These are phyloP conservation scores for Astrothelium subdiscretum DNA, from an alignment of 495 filamentous ascomycete species.

Conservation along the genomic window DNA sequence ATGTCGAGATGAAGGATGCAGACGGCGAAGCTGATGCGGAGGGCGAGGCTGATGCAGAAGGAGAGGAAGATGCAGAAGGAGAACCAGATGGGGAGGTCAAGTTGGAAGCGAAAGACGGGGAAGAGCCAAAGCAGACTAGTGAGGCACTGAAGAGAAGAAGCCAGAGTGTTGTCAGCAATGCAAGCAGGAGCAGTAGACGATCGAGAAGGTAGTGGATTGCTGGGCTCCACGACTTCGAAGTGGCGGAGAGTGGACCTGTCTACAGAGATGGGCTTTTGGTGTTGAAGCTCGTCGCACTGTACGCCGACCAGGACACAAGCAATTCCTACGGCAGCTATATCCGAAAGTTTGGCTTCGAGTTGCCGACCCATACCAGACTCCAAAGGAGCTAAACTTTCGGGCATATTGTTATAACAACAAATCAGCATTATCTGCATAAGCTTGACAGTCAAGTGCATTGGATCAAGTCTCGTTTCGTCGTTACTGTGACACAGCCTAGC, in stretches of 20 bases:
- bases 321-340: background rate
- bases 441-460: background rate
- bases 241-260: background rate
- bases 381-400: no score
- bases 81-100: background rate
- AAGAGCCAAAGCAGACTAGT: background rate
- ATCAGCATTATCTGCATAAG: background rate
- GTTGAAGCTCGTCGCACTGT: background rate
- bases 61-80: constrained; percentile 1
- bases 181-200: background rate
- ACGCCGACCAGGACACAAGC: background rate
- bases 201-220: background rate
- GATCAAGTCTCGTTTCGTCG: constrained; percentile 1
- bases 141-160: background rate
- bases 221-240: background rate
- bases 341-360: no score
- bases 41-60: background rate
- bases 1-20: constrained; percentile 2
- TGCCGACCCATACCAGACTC: no score
- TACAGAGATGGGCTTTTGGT: background rate
- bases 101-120: background rate
- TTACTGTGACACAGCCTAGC: background rate
- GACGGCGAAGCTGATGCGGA: background rate
- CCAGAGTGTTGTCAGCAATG: background rate
- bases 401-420: no score